Evolutionary conservation across 2,329 filamentous ascomycete species (phyloP).

Genomic region (Neoscytalidium dimidiatum): DNA sequence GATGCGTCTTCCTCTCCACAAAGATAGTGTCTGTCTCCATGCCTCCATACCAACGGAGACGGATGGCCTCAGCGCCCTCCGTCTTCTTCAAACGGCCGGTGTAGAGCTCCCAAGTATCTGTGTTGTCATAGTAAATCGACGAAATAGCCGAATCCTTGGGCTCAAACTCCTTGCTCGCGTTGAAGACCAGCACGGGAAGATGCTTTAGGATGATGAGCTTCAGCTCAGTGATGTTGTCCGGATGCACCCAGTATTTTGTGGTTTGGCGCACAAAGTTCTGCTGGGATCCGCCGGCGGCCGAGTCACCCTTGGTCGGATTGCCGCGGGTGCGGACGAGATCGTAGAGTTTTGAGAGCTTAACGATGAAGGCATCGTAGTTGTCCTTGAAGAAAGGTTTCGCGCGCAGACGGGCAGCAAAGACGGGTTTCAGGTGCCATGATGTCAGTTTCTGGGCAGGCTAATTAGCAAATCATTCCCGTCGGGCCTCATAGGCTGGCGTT

Average conservation of each 20-base stretch:
- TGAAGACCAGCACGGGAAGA: constrained; percentile 95
- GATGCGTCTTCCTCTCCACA: constrained; percentile 95
- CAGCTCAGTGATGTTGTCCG: constrained; percentile 95
- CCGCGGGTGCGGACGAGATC: constrained; percentile 91
- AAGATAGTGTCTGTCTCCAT: constrained; percentile 97
- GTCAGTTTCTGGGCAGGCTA: constrained; percentile 74
- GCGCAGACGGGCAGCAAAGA: constrained; percentile 93
- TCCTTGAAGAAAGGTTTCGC: constrained; percentile 98
- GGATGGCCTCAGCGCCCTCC: constrained; percentile 94
- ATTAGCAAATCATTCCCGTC: background rate
- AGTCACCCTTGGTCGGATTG: constrained; percentile 89
- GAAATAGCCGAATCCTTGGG: constrained; percentile 89
- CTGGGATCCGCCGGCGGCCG: constrained; percentile 84
- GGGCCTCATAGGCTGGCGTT: background rate
- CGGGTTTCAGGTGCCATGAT: constrained; percentile 86
- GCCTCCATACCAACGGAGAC: constrained; percentile 94
- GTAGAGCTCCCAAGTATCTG: constrained; percentile 91
- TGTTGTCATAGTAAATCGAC: constrained; percentile 98
- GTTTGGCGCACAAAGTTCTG: constrained; percentile 96
- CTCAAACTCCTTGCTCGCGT: constrained; percentile 94
- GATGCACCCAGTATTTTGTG: constrained; percentile 99
- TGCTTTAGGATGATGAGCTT: constrained; percentile 99
- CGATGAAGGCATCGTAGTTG: constrained; percentile 94
- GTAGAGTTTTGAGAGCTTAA: constrained; percentile 93
- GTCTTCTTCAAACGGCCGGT: constrained; percentile 95